These are phyloP conservation scores for Conticribra weissflogii DNA, from an alignment of 108 stramenopile species.

Conservation along the genomic window DNA sequence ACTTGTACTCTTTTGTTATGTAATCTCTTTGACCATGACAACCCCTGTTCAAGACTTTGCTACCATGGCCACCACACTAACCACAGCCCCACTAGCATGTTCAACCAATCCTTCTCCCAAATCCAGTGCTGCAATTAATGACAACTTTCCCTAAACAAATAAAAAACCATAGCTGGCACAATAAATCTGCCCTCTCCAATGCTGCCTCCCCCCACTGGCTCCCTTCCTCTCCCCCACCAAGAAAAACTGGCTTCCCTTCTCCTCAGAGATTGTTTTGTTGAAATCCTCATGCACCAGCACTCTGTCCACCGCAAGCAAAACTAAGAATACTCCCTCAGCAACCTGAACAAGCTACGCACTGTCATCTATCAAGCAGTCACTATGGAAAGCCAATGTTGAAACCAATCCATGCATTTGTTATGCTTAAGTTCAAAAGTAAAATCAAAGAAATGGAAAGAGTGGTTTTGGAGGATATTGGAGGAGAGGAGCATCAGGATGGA, in stretches of 20 bases:
- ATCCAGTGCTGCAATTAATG: too few species aligned
- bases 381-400: slow-evolving; percentile 79
- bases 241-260: slow-evolving; percentile 44
- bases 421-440: slow-evolving; percentile 62
- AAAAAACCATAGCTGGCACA: too few species aligned
- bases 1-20: too few species aligned
- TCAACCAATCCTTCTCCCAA: too few species aligned
- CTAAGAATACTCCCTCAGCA: slow-evolving; percentile 80
- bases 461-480: slow-evolving; percentile 55
- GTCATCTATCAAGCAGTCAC: slow-evolving; percentile 72
- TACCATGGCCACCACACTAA: too few species aligned
- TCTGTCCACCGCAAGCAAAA: slow-evolving; percentile 75
- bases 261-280: slow-evolving; percentile 56
- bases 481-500: slow-evolving; percentile 56
- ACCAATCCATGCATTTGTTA: slow-evolving; percentile 71
- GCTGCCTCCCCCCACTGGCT: too few species aligned
- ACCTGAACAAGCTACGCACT: slow-evolving; percentile 67
- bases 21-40: too few species aligned
- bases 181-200: too few species aligned
- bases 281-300: slow-evolving; percentile 73
- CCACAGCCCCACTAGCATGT: too few species aligned
- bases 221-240: slow-evolving; percentile 23
- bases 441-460: slow-evolving; percentile 67
- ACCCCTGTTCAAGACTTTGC: too few species aligned
- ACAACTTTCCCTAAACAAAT: too few species aligned